Evolutionary conservation across 208 protist species (phyloP).

Genomic region (Entamoeba histolytica): DNA sequence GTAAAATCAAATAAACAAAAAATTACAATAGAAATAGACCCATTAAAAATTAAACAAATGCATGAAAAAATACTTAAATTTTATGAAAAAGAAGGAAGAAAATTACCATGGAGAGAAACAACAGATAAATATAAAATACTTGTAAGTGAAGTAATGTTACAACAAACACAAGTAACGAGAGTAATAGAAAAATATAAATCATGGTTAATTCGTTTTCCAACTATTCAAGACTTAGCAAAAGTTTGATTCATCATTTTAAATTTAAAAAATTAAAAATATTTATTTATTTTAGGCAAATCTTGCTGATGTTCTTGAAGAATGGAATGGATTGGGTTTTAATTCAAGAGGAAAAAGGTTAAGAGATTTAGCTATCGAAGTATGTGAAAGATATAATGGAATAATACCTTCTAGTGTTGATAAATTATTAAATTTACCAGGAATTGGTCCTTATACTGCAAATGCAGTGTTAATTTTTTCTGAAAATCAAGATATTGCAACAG

Average conservation of each 20-base stretch:
- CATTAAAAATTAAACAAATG: not conserved
- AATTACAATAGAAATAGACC: not conserved
- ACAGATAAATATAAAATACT: not conserved
- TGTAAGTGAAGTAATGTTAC: not conserved
- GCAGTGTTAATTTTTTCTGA: not conserved
- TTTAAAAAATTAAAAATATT: too few species aligned
- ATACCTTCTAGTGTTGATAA: not conserved
- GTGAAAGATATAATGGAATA: not conserved
- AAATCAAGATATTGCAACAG: not conserved
- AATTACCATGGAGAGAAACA: not conserved
- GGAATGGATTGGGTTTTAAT: not conserved
- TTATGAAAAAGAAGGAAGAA: not conserved
- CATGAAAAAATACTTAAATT: not conserved
- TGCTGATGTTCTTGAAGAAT: not conserved
- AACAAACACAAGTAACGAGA: not conserved
- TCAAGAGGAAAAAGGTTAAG: not conserved
- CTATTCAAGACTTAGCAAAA: not conserved
- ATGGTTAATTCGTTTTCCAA: not conserved
- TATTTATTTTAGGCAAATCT: not conserved
- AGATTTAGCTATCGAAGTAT: not conserved
- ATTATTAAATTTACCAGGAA: not conserved
- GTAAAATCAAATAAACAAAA: not conserved
- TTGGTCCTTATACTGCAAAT: not conserved
- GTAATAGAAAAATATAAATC: not conserved
- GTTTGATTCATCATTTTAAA: not conserved